Percentiles rank a stretch among this genome's conserved stretches.
Evolutionary conservation across 2,329 filamentous ascomycete genomes (phyloP).

Genomic region (Beauveria caledonica): DNA sequence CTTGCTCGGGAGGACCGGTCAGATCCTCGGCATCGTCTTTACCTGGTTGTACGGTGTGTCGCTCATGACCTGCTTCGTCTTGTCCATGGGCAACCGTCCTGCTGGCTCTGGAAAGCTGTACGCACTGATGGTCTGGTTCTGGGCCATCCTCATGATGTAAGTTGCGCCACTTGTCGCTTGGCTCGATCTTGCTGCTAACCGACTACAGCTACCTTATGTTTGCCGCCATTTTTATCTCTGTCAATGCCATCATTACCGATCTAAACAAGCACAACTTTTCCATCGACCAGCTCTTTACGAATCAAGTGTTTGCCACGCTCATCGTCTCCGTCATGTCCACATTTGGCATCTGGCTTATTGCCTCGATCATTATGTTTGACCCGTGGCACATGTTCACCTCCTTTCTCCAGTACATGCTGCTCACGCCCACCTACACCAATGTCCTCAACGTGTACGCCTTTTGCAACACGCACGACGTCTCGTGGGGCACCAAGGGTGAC

Average conservation of each 20-base stretch:
- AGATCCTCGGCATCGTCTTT: constrained; percentile 79
- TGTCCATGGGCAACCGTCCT: constrained; percentile 89
- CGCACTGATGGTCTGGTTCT: constrained; percentile 97
- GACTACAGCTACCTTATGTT: constrained; percentile 72
- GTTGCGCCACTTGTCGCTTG: constrained; percentile 23
- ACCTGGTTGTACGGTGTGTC: constrained; percentile 94
- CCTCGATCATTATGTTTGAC: constrained; percentile 90
- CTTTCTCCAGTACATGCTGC: constrained; percentile 86
- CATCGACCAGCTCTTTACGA: constrained; percentile 68
- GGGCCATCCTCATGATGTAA: constrained; percentile 88
- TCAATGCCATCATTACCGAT: constrained; percentile 71
- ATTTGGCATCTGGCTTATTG: constrained; percentile 85
- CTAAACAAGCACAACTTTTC: constrained; percentile 55
- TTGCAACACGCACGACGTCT: constrained; percentile 96
- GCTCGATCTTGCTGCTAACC: constrained; percentile 16
- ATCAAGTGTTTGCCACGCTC: constrained; percentile 84
- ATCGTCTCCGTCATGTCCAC: constrained; percentile 90
- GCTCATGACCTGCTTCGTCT: constrained; percentile 87
- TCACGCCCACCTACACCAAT: constrained; percentile 96
- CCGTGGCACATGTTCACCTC: constrained; percentile 99
- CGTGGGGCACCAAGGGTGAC: constrained; percentile 96
- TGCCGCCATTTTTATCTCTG: constrained; percentile 88
- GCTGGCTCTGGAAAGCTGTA: constrained; percentile 91
- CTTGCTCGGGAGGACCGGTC: constrained; percentile 69
- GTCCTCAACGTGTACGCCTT: constrained; percentile 99